Evolutionary conservation across 176 grass and related monocot genomes (phyloP).

Genomic region (Bromus sterilis): DNA sequence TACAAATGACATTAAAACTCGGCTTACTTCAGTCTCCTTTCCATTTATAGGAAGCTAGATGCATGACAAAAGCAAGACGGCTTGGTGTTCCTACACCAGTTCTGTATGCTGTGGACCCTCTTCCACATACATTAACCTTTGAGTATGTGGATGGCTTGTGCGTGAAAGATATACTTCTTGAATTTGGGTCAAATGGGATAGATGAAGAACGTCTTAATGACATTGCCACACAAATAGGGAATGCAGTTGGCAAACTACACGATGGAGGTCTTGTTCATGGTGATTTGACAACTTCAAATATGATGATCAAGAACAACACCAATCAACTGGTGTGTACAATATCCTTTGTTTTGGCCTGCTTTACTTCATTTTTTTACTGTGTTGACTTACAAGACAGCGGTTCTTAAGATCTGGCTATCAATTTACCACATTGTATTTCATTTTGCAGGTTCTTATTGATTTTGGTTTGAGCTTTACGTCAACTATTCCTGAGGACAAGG

Average conservation of each 20-base stretch:
- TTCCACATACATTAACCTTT: constrained; percentile 81
- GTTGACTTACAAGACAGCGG: not conserved
- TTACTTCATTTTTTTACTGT: constrained; percentile 2
- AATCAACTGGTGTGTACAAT: constrained; percentile 52
- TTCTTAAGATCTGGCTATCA: not conserved
- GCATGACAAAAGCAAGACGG: constrained; percentile 93
- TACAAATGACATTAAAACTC: not conserved
- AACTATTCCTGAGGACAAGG: constrained; percentile 87
- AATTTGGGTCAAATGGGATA: constrained; percentile 71
- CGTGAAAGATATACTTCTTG: constrained; percentile 83
- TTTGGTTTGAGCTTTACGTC: constrained; percentile 96
- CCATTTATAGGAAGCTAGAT: constrained; percentile 69
- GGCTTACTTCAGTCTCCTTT: constrained; percentile 3
- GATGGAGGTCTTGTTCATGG: constrained; percentile 91
- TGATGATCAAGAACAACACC: constrained; percentile 64
- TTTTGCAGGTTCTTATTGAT: constrained; percentile 83
- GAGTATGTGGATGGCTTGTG: constrained; percentile 73
- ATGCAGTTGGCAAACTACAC: constrained; percentile 79
- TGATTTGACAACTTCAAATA: constrained; percentile 95
- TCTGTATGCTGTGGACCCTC: constrained; percentile 74
- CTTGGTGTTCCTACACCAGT: constrained; percentile 89
- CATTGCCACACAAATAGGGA: constrained; percentile 80
- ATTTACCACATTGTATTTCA: not conserved
- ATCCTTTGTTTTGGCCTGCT: not conserved
- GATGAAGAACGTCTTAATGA: constrained; percentile 56